Base-by-base conservation (phyloP, 495 filamentous ascomycete species). In the Lasiosphaeria hispida region DNA sequence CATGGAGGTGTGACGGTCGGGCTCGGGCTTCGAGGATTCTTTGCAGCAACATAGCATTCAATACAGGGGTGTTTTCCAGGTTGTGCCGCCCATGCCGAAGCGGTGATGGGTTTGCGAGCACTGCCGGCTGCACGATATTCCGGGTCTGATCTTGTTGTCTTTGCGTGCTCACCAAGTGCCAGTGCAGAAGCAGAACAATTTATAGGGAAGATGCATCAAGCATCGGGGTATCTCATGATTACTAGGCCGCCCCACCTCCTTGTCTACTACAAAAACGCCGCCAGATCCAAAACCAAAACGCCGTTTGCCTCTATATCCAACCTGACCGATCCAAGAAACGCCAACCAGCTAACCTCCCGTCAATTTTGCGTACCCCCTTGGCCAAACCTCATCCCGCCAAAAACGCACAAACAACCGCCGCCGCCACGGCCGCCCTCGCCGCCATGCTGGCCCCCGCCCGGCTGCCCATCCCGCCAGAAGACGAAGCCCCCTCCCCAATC, bases 1-100 rank as follows among this genome's bases (percentile, higher is more conserved):
- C 52, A 63, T 50, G 69, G 60, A 59, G 67, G 69, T 65, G 68
- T 64, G 69, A 70, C 55, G 67, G 69, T 68, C 60, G 57, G 69
- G 66, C 58, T 48, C 63, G 23, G 23, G 23, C 23, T 30, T 69
- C 52, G 54, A 60, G 63, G 61, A 60, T 68, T 66, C 58, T 55
- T 56, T 58, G 63, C 59, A 52, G 57, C 59, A 30, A 63, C 68
- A 70, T 72, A 70, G 66, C 63, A 66, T 70, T 61, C 66, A 70
- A 70, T 70, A 67, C 52, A 67, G 51, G 63, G 68, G 62, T 62
- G 61, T 67, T 65, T 58, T 30, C 23, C 23, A 30, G 23, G 23
- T 30, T 30, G 23, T 30, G 23, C 23, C 23, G 23, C 23, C 23
- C 23, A 30, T 30, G 23, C 23, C 23, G 23, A 30, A 30, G 23